A percentile compares a stretch with the other conserved stretches of the same genome.
Evolutionary conservation across 371 early-diverging fungal genomes (phyloP).

Genomic region (Mucor indicus): DNA sequence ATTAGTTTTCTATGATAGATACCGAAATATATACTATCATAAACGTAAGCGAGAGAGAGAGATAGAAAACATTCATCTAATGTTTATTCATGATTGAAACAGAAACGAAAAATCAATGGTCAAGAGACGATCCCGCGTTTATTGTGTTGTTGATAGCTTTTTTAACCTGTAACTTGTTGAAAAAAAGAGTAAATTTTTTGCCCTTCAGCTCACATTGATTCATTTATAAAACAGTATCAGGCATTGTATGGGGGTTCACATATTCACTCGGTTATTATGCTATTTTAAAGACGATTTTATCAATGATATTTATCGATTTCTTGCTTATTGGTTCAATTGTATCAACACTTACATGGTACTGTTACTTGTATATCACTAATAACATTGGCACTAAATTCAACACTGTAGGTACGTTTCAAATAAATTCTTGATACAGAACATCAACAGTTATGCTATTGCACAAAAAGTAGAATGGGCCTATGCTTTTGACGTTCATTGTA

Average conservation of each 20-base stretch:
- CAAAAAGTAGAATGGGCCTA: slow-evolving; percentile 93
- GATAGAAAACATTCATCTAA: not conserved
- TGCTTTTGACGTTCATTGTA: slow-evolving; percentile 93
- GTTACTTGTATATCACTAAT: not conserved
- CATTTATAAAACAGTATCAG: slow-evolving; percentile 70
- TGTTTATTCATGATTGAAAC: not conserved
- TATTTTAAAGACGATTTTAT: slow-evolving; percentile 61
- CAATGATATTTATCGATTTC: slow-evolving; percentile 77
- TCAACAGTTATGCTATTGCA: slow-evolving; percentile 72
- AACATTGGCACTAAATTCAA: not conserved
- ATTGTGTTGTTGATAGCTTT: slow-evolving; percentile 64
- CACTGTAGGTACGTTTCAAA: slow-evolving; percentile 68
- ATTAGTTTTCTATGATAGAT: slow-evolving; percentile 76
- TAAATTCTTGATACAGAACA: slow-evolving; percentile 71
- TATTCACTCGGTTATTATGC: slow-evolving; percentile 61
- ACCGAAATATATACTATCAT: slow-evolving; percentile 89
- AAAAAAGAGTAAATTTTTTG: no score
- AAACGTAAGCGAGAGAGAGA: slow-evolving; percentile 59
- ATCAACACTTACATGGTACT: slow-evolving; percentile 72
- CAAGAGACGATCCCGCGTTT: slow-evolving; percentile 93
- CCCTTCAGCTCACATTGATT: no score
- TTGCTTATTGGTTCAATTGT: slow-evolving; percentile 66
- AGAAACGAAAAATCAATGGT: slow-evolving; percentile 97
- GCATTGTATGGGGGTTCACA: slow-evolving; percentile 72
- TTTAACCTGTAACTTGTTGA: slow-evolving; percentile 56